A percentile compares a stretch with the other conserved stretches of the same genome.
Conservation (phyloP, 768 basidiomycete species). For the Dendrothele bispora region DNA sequence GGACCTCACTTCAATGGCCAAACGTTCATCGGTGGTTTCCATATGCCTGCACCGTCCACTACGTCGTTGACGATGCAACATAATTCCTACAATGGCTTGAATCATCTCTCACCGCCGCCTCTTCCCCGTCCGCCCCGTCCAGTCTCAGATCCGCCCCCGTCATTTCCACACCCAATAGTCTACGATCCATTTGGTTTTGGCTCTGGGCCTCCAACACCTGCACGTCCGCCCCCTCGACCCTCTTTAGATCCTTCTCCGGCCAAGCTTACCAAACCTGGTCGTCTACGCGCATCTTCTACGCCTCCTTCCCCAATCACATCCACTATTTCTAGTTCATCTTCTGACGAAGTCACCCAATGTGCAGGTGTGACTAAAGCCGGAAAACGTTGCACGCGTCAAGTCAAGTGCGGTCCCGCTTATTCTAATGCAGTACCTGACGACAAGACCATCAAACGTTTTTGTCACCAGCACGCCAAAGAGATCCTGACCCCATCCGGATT, state of each 20-base stretch:
- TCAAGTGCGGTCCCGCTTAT: conserved; percentile 40
- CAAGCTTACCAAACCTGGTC: conserved; percentile 1
- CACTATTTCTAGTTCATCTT: conserved; percentile 1
- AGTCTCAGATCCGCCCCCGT: too few species aligned
- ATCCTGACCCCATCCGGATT: conserved; percentile 55
- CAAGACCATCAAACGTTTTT: conserved; percentile 47
- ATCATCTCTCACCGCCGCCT: too few species aligned
- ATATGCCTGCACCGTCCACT: too few species aligned
- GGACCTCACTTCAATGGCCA: too few species aligned
- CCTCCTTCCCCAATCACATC: conserved; percentile 17
- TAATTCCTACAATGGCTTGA: too few species aligned
- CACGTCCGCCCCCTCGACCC: not conserved
- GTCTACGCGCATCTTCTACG: conserved; percentile 19
- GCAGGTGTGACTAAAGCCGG: conserved; percentile 64
- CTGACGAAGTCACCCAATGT: conserved; percentile 45
- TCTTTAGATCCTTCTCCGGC: not conserved
- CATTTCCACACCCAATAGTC: too few species aligned
- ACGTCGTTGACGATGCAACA: too few species aligned
- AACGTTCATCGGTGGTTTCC: too few species aligned
- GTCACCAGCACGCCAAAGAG: conserved; percentile 62
- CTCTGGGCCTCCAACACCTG: too few species aligned
- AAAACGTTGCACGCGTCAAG: conserved; percentile 57
- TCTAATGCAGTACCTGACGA: conserved; percentile 30
- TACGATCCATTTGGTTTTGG: too few species aligned
- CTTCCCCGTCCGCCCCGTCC: too few species aligned